A percentile compares a stretch with the other conserved stretches of the same genome.
phyloP scores from a whole-genome alignment of 2,329 filamentous ascomycete genomes.

The Clonostachys byssicola region DNA sequence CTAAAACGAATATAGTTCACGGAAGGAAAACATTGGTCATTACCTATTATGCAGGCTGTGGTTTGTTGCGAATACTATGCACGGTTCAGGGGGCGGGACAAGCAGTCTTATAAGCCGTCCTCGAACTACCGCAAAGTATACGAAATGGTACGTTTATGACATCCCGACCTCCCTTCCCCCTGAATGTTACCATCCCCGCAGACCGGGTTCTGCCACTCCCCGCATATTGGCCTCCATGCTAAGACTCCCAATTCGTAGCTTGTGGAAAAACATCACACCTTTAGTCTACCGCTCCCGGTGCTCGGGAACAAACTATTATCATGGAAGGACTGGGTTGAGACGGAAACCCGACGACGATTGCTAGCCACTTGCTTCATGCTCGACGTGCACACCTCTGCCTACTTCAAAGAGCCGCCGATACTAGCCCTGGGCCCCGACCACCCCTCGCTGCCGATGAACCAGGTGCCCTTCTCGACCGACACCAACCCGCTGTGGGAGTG shows the following conservation, averaged over 20 bases:
- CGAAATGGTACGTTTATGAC: slow-evolving; percentile 42
- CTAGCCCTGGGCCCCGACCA: slow-evolving; percentile 27
- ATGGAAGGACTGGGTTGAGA: slow-evolving; percentile 37
- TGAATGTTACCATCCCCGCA: too few species aligned
- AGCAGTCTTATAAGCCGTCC: slow-evolving; percentile 41
- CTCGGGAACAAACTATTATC: neutral
- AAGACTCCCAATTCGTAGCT: neutral
- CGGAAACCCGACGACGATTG: slow-evolving; percentile 48
- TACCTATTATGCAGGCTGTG: slow-evolving; percentile 48
- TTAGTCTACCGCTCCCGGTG: slow-evolving; percentile 9
- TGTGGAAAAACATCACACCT: slow-evolving; percentile 11
- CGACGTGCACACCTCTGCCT: slow-evolving; percentile 51
- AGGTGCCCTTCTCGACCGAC: slow-evolving; percentile 40
- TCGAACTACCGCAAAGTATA: slow-evolving; percentile 44
- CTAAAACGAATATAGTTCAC: slow-evolving; percentile 27
- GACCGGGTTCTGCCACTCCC: too few species aligned
- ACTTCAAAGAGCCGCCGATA: slow-evolving; percentile 42
- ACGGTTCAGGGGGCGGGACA: slow-evolving; percentile 46
- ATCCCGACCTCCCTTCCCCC: too few species aligned
- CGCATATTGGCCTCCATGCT: neutral
- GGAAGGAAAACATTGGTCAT: slow-evolving; percentile 32
- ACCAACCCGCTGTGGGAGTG: slow-evolving; percentile 46
- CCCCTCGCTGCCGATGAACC: slow-evolving; percentile 22
- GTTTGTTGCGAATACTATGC: slow-evolving; percentile 51
- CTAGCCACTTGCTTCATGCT: slow-evolving; percentile 52